A percentile compares a stretch with the other conserved stretches of the same genome.
Conservation (phyloP, 768 basidiomycete genomes). For the Leccinellum luteum region DNA sequence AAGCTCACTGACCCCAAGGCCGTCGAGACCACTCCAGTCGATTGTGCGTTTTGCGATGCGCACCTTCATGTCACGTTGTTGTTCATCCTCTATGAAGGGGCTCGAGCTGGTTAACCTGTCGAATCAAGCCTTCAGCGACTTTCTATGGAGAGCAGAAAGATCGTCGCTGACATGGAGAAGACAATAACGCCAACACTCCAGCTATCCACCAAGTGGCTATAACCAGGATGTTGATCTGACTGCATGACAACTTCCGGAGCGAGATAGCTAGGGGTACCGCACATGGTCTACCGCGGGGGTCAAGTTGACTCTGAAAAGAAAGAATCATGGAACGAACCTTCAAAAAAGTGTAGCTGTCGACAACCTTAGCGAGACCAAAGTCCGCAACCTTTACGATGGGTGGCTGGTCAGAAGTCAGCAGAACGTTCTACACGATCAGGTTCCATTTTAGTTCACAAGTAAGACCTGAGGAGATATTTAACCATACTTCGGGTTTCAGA, state of each 20-base stretch:
- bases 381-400: constrained; percentile 88
- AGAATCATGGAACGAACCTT: constrained; percentile 44
- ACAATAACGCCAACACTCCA: constrained; percentile 97
- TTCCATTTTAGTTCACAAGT: constrained; percentile 2
- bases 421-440: constrained; percentile 57
- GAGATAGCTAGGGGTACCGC: constrained; percentile 92
- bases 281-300: constrained; percentile 67
- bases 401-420: constrained; percentile 69
- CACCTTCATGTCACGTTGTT: constrained; percentile 53
- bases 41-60: constrained; percentile 58
- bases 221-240: constrained; percentile 55
- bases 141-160: not conserved
- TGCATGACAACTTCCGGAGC: constrained; percentile 88
- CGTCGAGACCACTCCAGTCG: constrained; percentile 55
- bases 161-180: constrained; percentile 73
- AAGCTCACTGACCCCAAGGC: constrained; percentile 37
- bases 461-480: not conserved
- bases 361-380: constrained; percentile 94
- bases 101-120: constrained; percentile 70
- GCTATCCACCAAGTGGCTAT: constrained; percentile 87
- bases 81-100: constrained; percentile 81
- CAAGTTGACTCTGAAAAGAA: not conserved
- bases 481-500: constrained; percentile 75
- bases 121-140: not conserved
- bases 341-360: constrained; percentile 74